Evolutionary conservation across 1,284 basidiomycete species (phyloP).

Genomic region (Leccinum huronense): DNA sequence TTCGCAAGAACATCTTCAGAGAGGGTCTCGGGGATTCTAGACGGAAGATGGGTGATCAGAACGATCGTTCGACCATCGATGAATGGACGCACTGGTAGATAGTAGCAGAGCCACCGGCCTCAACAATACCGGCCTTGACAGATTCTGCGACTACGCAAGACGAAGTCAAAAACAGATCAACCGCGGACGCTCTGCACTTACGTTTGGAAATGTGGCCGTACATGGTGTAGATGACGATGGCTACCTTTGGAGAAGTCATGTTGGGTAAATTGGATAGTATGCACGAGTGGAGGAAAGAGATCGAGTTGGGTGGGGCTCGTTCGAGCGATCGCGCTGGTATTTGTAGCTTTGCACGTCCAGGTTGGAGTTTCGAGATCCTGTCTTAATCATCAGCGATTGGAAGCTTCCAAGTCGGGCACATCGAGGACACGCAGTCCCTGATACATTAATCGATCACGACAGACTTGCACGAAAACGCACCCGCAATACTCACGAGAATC

Average conservation of each 20-base stretch:
- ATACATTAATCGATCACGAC: constrained; percentile 1
- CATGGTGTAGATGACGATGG: constrained; percentile 80
- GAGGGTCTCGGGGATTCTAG: constrained; percentile 82
- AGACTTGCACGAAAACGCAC: constrained; percentile 16
- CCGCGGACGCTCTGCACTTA: constrained; percentile 36
- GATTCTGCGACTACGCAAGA: constrained; percentile 67
- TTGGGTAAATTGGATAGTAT: background rate
- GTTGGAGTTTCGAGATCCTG: constrained; percentile 3
- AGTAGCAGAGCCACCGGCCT: constrained; percentile 67
- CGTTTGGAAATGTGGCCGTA: constrained; percentile 77
- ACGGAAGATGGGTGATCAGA: background rate
- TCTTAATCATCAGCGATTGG: constrained; percentile 5
- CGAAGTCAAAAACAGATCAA: constrained; percentile 15
- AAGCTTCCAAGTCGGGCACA: constrained; percentile 14
- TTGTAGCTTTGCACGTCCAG: constrained; percentile 15
- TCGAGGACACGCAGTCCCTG: constrained; percentile 18
- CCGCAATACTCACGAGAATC: background rate
- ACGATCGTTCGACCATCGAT: background rate
- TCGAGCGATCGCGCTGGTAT: constrained; percentile 12
- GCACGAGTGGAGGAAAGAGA: background rate
- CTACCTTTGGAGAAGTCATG: constrained; percentile 44
- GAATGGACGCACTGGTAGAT: constrained; percentile 65
- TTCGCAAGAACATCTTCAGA: constrained; percentile 64
- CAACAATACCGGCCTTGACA: constrained; percentile 69
- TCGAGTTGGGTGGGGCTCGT: background rate